Conservation (phyloP, 306 rosid species). For the Trichosanthes cucumerina region DNA sequence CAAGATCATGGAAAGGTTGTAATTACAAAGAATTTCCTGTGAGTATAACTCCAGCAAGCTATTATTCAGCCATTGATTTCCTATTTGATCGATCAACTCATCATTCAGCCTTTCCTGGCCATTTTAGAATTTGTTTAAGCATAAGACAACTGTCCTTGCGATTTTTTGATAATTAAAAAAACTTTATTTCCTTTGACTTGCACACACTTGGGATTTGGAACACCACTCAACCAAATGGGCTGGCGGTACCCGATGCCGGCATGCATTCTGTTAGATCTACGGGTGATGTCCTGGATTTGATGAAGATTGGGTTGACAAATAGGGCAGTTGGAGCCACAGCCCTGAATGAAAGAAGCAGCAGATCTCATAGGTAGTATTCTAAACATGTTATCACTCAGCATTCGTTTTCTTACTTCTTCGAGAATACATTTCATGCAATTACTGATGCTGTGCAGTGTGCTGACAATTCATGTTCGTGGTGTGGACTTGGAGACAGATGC, state of each 20-base stretch:
- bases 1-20: no score
- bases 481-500: conserved; percentile 71
- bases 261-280: conserved; percentile 84
- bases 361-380: conserved; percentile 82
- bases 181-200: conserved; percentile 65
- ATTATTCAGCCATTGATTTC: not conserved
- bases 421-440: not conserved
- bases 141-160: not conserved
- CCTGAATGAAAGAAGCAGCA: conserved; percentile 89
- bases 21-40: no score
- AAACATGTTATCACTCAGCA: not conserved
- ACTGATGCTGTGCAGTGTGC: conserved; percentile 49
- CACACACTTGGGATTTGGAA: conserved; percentile 99
- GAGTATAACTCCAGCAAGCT: no score
- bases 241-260: conserved; percentile 96
- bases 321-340: conserved; percentile 95
- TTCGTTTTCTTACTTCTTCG: conserved; percentile 12
- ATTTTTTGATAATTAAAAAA: not conserved
- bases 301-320: conserved; percentile 59
- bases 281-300: conserved; percentile 72
- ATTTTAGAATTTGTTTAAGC: not conserved
- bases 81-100: not conserved
- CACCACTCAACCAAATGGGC: conserved; percentile 90
- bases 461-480: conserved; percentile 92
- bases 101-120: not conserved